These are phyloP conservation scores for Starmerella floris DNA, from an alignment of 805 yeast genomes.

Conservation along the genomic window DNA sequence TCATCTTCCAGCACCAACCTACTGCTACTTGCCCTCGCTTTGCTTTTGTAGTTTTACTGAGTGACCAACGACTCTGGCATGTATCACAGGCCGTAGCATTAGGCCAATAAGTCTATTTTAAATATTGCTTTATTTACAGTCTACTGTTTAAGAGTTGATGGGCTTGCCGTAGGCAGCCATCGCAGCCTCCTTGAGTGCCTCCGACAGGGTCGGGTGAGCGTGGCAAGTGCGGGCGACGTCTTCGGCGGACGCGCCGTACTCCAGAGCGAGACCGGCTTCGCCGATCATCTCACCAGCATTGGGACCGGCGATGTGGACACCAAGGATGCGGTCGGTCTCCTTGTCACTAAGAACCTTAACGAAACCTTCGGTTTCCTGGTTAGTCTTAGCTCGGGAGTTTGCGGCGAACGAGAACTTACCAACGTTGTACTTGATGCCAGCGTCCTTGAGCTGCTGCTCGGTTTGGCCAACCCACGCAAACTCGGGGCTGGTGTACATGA, in stretches of 20 bases:
- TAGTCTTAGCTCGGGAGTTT: slow-evolving; percentile 98
- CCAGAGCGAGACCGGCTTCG: slow-evolving; percentile 93
- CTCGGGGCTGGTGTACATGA: slow-evolving; percentile 98
- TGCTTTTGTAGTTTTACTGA: too few relatives aligned
- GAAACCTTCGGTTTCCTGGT: slow-evolving; percentile 91
- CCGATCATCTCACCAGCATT: slow-evolving; percentile 99
- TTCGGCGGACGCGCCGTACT: slow-evolving; percentile 97
- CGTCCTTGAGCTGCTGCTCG: slow-evolving; percentile 86
- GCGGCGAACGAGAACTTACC: slow-evolving; percentile 99
- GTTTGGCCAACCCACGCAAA: slow-evolving; percentile 98
- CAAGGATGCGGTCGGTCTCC: slow-evolving; percentile 90
- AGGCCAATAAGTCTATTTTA: too few relatives aligned
- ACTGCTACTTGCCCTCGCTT: too few relatives aligned
- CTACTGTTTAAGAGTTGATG: slow-evolving; percentile 53
- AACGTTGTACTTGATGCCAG: slow-evolving; percentile 78
- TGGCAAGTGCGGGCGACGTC: slow-evolving; percentile 96
- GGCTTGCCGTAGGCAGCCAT: slow-evolving; percentile 84
- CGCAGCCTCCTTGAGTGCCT: slow-evolving; percentile 97
- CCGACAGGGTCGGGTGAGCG: slow-evolving; percentile 96
- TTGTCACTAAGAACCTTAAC: slow-evolving; percentile 93
- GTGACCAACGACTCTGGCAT: too few relatives aligned
- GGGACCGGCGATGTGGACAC: slow-evolving; percentile 94
- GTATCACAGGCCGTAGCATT: too few relatives aligned
- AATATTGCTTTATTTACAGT: not conserved
- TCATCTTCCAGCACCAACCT: too few relatives aligned